Evolutionary conservation across 2,329 filamentous ascomycete genomes (phyloP), one percentile per base, ranked within the genome.

Genomic region (Botrytis cinerea): DNA sequence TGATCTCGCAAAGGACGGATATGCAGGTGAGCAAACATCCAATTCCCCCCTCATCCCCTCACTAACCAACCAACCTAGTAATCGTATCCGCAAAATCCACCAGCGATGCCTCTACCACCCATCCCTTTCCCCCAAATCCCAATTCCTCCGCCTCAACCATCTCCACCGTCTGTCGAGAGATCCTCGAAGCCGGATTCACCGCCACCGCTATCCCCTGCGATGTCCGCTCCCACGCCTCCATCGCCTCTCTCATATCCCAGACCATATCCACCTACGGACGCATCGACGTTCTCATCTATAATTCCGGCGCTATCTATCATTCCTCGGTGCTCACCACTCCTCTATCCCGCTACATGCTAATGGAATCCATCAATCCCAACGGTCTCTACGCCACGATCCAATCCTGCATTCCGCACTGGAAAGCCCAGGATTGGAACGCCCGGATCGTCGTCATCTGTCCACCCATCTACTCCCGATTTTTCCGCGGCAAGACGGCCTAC

Each of bases 221-320:
- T 79, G 91, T 91, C 0, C 88, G 93, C 69, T 85, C 89, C 77
- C 84, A 85, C 22, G 82, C 84, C 14, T 90, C 88, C 80, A 85
- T 95, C 46, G 81, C 89, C 64, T 77, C 80, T 10, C 85, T 95
- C 61, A 83, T 95, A 2, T 80, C 86, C 28, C 81, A 85, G 71
- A 90, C 90, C 0, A 72, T 73, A 2, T 28, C 38, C 20, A 40
- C 25, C 1, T 61, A 70, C 32, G 40, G 86, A 61, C 87, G 87
- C 35, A 84, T 97, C 5, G 93, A 96, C 80, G 91, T 92, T 0
- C 83, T 97, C 3, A 82, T 96, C 67, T 97, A 97, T 84, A 97
- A 96, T 81, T 90, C 91, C 0, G 93, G 93, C 59, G 93, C 93
- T 4, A 94, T 97, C 77, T 96, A 91, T 91, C 95, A 93, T 93